Conservation (phyloP, 371 early-diverging fungal genomes). For the Syncephalastrum sp. region DNA sequence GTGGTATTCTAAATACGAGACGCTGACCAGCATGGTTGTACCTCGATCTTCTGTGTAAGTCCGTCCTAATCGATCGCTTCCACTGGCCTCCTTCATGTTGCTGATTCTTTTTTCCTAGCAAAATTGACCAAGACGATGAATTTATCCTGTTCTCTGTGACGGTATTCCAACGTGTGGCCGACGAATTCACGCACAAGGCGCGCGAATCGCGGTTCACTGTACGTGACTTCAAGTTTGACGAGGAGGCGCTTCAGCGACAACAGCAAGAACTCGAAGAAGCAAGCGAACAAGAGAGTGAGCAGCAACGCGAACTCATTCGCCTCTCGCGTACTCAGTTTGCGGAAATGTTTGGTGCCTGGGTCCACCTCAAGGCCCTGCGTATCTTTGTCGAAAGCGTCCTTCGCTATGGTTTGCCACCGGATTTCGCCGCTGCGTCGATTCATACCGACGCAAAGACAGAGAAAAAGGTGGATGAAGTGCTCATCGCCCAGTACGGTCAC, state of each 20-base stretch:
- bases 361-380: slow-evolving; percentile 90
- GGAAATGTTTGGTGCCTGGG: slow-evolving; percentile 86
- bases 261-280: slow-evolving; percentile 73
- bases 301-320: slow-evolving; percentile 65
- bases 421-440: slow-evolving; percentile 84
- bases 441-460: slow-evolving; percentile 78
- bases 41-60: slow-evolving; percentile 89
- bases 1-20: slow-evolving; percentile 86
- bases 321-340: slow-evolving; percentile 91
- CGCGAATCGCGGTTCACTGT: slow-evolving; percentile 87
- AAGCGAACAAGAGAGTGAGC: slow-evolving; percentile 76
- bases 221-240: slow-evolving; percentile 89
- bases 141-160: slow-evolving; percentile 88
- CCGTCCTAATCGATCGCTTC: neutral
- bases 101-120: slow-evolving; percentile 35
- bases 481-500: slow-evolving; percentile 66
- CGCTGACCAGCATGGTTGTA: slow-evolving; percentile 88
- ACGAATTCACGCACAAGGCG: slow-evolving; percentile 87
- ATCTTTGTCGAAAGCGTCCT: slow-evolving; percentile 93
- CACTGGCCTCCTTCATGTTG: neutral
- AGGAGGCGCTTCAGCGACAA: slow-evolving; percentile 72
- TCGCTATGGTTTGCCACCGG: slow-evolving; percentile 94
- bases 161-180: slow-evolving; percentile 79
- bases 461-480: slow-evolving; percentile 65
- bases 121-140: slow-evolving; percentile 89